Base-by-base conservation (phyloP, 2,329 filamentous ascomycete species). In the Ceratocystis ficicola region DNA sequence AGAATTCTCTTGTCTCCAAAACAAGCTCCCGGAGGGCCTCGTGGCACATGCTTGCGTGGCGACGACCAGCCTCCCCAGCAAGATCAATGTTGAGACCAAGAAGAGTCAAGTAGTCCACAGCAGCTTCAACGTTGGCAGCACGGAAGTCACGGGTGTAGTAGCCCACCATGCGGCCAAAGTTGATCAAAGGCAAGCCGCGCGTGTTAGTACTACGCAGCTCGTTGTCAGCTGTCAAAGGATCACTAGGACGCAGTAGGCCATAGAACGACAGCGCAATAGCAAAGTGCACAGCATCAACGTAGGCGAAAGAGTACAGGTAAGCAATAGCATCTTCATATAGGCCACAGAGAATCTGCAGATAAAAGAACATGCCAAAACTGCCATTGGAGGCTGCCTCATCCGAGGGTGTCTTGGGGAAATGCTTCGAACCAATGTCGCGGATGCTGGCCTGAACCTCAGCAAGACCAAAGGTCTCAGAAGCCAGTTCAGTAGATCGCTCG, bases 81-180 rank as follows among this genome's bases (percentile, higher is more conserved):
- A 95, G 79, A 74, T 96, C 93, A 62, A 86, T 84, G 73, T 97
- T 97, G 66, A 99, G 83, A 74, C 90, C 96, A 72, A 99, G 92
- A 66, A 99, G 78, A 5, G 87, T 84, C 61, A 99, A 84, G 74
- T 99, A 99, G 74, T 99, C 94, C 20, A 95, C 89, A 2, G 95
- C 94, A 44, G 90, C 89, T 67, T 89, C 88, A 5, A 91, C 88
- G 72, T 95, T 87, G 22, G 91, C 92, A 36, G 90, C 90, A 64
- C 94, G 87, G 83, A 99, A 99, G 75, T 96, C 92, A 65, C 88
- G 85, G 3, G 95, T 99, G 78, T 99, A 99, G 74, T 94, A 90
- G 50, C 93, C 95, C 68, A 97, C 81, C 80, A 97, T 89, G 67
- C 89, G 87, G 57, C 90, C 92, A 76, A 97, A 97, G 79, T 94